phyloP scores from a whole-genome alignment of 2,329 filamentous ascomycete genomes.

The Aspergillus latus region DNA sequence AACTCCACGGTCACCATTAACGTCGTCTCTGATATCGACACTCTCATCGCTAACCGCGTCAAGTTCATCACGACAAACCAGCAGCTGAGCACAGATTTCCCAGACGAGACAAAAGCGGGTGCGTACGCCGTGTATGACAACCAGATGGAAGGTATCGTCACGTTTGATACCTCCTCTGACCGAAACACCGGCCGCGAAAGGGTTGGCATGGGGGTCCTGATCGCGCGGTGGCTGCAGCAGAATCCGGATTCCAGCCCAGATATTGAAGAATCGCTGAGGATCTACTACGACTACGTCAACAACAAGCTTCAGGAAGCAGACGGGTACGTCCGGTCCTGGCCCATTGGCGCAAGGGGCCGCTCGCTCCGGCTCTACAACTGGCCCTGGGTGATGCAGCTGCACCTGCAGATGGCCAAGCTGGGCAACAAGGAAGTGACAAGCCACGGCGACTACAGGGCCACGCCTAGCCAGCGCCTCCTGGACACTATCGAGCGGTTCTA shows the following conservation, averaged over 20 bases:
- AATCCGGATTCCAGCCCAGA: not conserved
- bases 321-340: not conserved
- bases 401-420: not conserved
- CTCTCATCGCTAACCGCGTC: not conserved
- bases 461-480: not conserved
- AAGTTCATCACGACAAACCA: not conserved
- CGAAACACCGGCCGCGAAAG: not conserved
- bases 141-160: not conserved
- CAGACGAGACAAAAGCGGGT: slow-evolving; percentile 2
- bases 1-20: not conserved
- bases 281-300: not conserved
- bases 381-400: slow-evolving; percentile 1
- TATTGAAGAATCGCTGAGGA: not conserved
- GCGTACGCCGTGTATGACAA: slow-evolving; percentile 15
- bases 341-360: not conserved
- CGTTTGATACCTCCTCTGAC: not conserved
- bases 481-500: not conserved
- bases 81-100: not conserved
- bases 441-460: not conserved
- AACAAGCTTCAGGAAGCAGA: not conserved
- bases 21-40: not conserved
- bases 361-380: not conserved
- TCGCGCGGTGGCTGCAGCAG: not conserved
- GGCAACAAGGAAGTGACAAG: not conserved
- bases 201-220: not conserved